Conservation (phyloP, 2,329 filamentous ascomycete species). For the Diaporthe sp. region DNA sequence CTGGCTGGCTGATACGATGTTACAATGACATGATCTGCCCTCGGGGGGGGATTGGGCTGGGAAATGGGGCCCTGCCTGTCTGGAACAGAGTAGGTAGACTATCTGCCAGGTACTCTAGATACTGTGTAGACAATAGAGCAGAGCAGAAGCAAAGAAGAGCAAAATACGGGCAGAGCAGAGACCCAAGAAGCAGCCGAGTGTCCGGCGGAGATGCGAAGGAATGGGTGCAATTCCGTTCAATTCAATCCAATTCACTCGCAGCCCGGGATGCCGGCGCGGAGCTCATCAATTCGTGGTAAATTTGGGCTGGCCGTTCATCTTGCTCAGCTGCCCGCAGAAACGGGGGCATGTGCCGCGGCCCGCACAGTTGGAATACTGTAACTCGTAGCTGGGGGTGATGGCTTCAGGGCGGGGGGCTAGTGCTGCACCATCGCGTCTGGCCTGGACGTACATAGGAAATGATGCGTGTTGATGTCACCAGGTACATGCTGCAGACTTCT, state of each 20-base stretch:
- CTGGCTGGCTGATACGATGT: conserved; percentile 13
- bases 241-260: conserved; percentile 12
- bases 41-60: neutral
- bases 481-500: neutral
- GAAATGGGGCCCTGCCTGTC: conserved; percentile 8
- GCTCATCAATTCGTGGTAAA: conserved; percentile 32
- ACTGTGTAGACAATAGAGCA: neutral
- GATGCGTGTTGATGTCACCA: conserved; percentile 25
- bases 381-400: neutral
- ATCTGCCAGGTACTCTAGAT: neutral
- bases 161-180: neutral
- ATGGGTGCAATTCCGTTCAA: conserved; percentile 14
- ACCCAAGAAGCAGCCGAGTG: neutral
- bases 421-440: conserved; percentile 20
- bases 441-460: neutral
- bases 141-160: neutral
- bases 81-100: neutral
- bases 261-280: conserved; percentile 24
- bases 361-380: conserved; percentile 24
- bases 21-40: conserved; percentile 23
- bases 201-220: conserved; percentile 3
- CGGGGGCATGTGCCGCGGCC: conserved; percentile 17
- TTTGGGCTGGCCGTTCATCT: conserved; percentile 20
- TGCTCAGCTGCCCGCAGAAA: conserved; percentile 17
- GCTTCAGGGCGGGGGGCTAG: neutral